phyloP scores from a whole-genome alignment of 1,139 yeast genomes.

The Suhomyces bribrorum region DNA sequence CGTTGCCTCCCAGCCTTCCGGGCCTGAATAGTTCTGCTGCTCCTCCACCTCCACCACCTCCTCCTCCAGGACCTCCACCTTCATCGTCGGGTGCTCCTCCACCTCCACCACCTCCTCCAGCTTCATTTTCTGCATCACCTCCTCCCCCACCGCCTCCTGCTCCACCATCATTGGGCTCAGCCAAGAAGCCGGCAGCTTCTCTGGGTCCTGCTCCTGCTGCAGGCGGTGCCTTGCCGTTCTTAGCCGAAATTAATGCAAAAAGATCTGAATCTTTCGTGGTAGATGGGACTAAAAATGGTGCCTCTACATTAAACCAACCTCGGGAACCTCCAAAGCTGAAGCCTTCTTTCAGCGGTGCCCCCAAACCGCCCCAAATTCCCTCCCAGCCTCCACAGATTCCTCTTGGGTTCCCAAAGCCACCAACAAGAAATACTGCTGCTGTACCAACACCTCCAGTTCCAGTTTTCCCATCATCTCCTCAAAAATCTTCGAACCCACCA shows the following conservation, averaged over 20 bases:
- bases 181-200: neutral
- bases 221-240: constrained; percentile 41
- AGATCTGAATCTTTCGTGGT: constrained; percentile 40
- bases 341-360: constrained; percentile 11
- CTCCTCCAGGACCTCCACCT: constrained; percentile 14
- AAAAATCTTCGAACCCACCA: constrained; percentile 8
- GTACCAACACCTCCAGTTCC: constrained; percentile 12
- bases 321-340: constrained; percentile 9
- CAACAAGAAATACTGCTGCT: constrained; percentile 8
- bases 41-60: constrained; percentile 15
- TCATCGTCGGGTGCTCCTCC: constrained; percentile 21
- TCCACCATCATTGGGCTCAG: constrained; percentile 6
- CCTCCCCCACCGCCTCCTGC: constrained; percentile 16
- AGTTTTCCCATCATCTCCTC: constrained; percentile 13
- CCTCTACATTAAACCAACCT: constrained; percentile 14
- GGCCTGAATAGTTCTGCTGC: constrained; percentile 7
- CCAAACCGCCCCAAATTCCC: constrained; percentile 15
- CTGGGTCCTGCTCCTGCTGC: constrained; percentile 19
- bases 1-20: constrained; percentile 11
- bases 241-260: constrained; percentile 44
- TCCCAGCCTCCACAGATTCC: constrained; percentile 14
- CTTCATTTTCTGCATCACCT: constrained; percentile 11
- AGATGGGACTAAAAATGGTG: constrained; percentile 26
- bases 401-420: constrained; percentile 8
- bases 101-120: constrained; percentile 19